Evolutionary conservation across 2,329 filamentous ascomycete species (phyloP).

Genomic region (Pseudogymnoascus sp.): DNA sequence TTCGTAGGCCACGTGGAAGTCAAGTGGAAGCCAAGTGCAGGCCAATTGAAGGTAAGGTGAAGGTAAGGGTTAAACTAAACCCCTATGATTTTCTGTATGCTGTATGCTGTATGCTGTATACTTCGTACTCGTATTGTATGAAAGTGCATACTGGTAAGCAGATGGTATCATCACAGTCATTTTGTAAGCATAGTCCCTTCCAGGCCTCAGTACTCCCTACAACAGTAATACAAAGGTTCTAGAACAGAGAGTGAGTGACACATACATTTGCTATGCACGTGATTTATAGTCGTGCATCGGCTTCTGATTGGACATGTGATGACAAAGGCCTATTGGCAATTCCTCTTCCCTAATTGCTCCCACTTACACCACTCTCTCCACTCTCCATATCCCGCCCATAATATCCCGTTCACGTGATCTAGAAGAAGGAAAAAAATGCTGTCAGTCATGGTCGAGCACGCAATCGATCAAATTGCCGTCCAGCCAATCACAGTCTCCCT

Average conservation of each 20-base stretch:
- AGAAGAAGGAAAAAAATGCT: not conserved
- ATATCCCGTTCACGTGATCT: not conserved
- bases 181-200: conserved; percentile 1
- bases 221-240: not conserved
- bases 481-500: not conserved
- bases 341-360: not conserved
- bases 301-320: not conserved
- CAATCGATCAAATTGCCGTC: conserved; percentile 4
- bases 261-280: not conserved
- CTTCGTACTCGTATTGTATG: not conserved
- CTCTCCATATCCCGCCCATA: not conserved
- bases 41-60: not conserved
- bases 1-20: not conserved
- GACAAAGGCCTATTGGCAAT: not conserved
- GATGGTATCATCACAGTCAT: not conserved
- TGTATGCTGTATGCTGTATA: not conserved
- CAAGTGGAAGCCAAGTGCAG: not conserved
- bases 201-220: not conserved
- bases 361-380: not conserved
- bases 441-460: conserved; percentile 7
- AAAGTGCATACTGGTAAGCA: not conserved
- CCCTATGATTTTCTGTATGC: not conserved
- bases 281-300: not conserved
- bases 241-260: not conserved
- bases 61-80: not conserved